Evolutionary conservation across 1,139 yeast genomes (phyloP), one percentile per base, ranked within the genome.

Genomic region (Debaryomyces subglobosus): DNA sequence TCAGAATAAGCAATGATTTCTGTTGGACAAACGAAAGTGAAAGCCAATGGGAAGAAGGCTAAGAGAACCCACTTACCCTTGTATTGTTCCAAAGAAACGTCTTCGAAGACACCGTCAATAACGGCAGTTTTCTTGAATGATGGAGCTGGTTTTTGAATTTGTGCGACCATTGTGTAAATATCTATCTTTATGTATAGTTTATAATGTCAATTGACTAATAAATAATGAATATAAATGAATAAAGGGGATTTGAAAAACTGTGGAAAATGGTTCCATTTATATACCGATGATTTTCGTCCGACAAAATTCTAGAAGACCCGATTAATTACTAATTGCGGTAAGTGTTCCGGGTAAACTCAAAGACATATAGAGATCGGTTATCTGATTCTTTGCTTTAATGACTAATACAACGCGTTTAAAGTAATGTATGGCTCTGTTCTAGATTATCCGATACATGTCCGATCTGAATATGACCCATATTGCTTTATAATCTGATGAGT

Each of bases 11-110:
- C 98, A 76, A 94, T 86, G 79, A 92, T 91, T 81, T 92, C 98
- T 59, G 98, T 94, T 72, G 98, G 99, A 78, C 99, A 94, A 59
- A 94, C 98, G 64, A 94, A 94, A 57, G 99, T 94, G 91, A 94
- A 94, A 49, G 98, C 98, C 82, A 92, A 81, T 75, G 99, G 99
- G 72, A 94, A 87, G 80, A 94, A 94, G 58, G 96, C 98, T 67
- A 94, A 82, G 59, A 94, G 78, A 58, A 94, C 97, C 96, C 97
- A 94, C 78, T 94, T 89, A 69, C 98, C 98, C 81, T 87, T 86
- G 88, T 86, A 92, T 78, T 89, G 89, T 66, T 91, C 97, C 64
- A 94, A 85, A 53, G 96, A 81, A 64, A 94, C 82, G 69, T 92
- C 97, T 79, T 92, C 97, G 71, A 94, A 94, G 58, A 82, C 80